Evolutionary conservation across 2,329 filamentous ascomycete genomes (phyloP).

Genomic region (Colletotrichum sp.): DNA sequence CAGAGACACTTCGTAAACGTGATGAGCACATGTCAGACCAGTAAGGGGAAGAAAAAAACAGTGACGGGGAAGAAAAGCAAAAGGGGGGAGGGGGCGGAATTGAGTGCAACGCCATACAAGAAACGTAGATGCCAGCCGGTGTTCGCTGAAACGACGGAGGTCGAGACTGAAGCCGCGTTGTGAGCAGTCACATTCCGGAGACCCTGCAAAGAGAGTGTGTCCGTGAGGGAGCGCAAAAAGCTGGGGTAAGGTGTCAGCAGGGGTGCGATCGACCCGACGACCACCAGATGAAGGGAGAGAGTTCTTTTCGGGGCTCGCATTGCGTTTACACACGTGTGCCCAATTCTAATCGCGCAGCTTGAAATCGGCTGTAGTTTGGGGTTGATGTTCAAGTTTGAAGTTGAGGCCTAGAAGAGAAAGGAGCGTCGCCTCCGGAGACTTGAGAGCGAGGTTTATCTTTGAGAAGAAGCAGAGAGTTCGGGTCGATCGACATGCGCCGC

Average conservation of each 20-base stretch:
- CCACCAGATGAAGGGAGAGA: neutral
- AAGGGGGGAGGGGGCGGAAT: neutral
- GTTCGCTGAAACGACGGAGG: conserved; percentile 5
- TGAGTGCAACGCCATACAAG: neutral
- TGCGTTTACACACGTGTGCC: neutral
- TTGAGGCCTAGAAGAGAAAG: neutral
- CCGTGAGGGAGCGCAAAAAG: neutral
- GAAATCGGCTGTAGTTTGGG: neutral
- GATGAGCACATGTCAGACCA: conserved; percentile 11
- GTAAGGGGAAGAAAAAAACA: neutral
- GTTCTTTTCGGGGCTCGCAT: neutral
- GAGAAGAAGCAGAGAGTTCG: neutral
- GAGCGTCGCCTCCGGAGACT: neutral
- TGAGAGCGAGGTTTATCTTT: neutral
- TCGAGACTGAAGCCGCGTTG: neutral
- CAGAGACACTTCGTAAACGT: neutral
- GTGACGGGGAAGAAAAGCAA: neutral
- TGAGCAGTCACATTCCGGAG: conserved; percentile 19
- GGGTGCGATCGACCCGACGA: neutral
- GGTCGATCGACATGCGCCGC: conserved; percentile 1
- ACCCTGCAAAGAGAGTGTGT: neutral
- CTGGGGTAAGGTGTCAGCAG: neutral
- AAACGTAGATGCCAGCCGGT: neutral
- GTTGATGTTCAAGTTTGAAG: neutral
- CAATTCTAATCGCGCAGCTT: neutral